Conservation (phyloP, 495 filamentous ascomycete species). For the Elasticomyces elasticus region DNA sequence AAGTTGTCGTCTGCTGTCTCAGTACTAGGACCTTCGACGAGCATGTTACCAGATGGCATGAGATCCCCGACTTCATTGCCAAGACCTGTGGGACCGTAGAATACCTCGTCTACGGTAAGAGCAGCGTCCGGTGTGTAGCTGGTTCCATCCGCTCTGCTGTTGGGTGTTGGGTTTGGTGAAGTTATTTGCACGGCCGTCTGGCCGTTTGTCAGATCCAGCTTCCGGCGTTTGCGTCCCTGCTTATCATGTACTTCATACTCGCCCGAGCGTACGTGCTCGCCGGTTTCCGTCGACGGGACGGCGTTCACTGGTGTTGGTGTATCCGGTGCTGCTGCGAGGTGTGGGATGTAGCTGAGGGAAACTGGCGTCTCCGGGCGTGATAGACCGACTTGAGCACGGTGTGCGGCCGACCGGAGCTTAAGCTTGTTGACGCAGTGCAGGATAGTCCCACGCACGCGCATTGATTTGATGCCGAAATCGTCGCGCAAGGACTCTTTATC, state of each 20-base stretch:
- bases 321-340: not conserved
- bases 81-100: slow-evolving; percentile 29
- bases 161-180: not conserved
- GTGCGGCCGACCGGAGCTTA: slow-evolving; percentile 36
- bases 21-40: not conserved
- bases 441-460: slow-evolving; percentile 40
- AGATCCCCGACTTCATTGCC: slow-evolving; percentile 15
- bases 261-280: slow-evolving; percentile 20
- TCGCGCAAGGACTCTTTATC: slow-evolving; percentile 37
- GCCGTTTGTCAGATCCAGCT: slow-evolving; percentile 22
- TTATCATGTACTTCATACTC: slow-evolving; percentile 29
- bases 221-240: slow-evolving; percentile 36
- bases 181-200: not conserved
- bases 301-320: not conserved
- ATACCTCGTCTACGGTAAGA: slow-evolving; percentile 34
- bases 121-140: slow-evolving; percentile 6
- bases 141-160: not conserved
- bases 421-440: slow-evolving; percentile 40
- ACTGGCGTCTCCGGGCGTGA: slow-evolving; percentile 1
- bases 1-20: slow-evolving; percentile 14
- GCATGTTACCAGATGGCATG: not conserved
- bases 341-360: not conserved
- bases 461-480: slow-evolving; percentile 41
- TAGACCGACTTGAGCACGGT: slow-evolving; percentile 1
- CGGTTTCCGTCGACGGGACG: not conserved